phyloP scores from a whole-genome alignment of 2,329 filamentous ascomycete species.

The Xylaria sp. region DNA sequence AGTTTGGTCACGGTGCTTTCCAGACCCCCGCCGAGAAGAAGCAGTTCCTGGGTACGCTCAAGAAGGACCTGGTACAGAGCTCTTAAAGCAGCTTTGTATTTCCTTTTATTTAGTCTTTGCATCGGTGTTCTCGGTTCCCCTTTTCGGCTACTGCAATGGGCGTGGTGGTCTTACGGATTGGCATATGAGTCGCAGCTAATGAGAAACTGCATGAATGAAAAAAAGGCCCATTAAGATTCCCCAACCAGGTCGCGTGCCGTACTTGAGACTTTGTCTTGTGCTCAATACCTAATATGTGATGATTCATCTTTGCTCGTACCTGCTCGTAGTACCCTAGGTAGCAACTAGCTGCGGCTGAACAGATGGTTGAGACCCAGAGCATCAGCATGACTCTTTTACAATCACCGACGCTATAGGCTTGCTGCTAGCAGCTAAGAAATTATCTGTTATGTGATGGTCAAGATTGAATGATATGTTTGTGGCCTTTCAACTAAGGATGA shows the following conservation, averaged over 20 bases:
- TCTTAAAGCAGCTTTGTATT: slow-evolving; percentile 54
- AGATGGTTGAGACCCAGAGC: background rate
- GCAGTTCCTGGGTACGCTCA: slow-evolving; percentile 97
- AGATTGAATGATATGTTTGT: no score
- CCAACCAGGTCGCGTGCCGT: slow-evolving; percentile 13
- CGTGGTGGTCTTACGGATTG: slow-evolving; percentile 48
- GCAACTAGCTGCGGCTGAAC: background rate
- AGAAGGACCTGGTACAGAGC: slow-evolving; percentile 84
- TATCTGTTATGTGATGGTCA: no score
- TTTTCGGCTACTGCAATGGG: slow-evolving; percentile 52
- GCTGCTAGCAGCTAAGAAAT: background rate
- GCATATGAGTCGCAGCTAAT: slow-evolving; percentile 52
- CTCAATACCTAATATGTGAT: background rate
- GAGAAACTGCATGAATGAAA: slow-evolving; percentile 51
- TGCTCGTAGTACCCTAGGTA: slow-evolving; percentile 5
- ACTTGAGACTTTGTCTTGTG: background rate
- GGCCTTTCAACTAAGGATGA: no score
- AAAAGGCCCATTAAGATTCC: slow-evolving; percentile 43
- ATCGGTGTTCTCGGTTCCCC: slow-evolving; percentile 66
- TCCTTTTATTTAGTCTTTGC: slow-evolving; percentile 62
- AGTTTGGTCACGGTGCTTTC: slow-evolving; percentile 99
- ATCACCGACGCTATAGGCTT: background rate
- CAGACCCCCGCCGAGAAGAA: slow-evolving; percentile 99
- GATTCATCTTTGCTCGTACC: background rate
- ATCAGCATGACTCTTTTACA: background rate